These are phyloP conservation scores for Crotalaria pallida DNA, from an alignment of 306 rosid species.

Conservation along the genomic window DNA sequence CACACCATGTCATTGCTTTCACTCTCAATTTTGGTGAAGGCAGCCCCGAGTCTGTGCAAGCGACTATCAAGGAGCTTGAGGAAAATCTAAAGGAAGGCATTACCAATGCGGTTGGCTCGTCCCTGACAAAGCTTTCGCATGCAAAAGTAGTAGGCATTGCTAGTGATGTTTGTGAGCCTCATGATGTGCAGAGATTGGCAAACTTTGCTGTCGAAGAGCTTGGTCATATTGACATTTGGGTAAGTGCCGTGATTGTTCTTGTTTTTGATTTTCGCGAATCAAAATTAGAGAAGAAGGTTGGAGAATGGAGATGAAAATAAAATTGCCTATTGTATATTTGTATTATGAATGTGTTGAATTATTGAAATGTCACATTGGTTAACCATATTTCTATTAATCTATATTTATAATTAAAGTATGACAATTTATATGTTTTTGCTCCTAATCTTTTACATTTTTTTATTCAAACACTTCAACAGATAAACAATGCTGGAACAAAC, in stretches of 20 bases:
- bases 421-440: constrained; percentile 3
- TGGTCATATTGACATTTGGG: constrained; percentile 88
- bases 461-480: constrained; percentile 37
- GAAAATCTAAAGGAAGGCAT: constrained; percentile 75
- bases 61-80: constrained; percentile 75
- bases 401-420: background rate
- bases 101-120: constrained; percentile 44
- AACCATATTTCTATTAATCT: no score
- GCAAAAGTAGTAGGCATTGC: constrained; percentile 86
- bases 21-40: constrained; percentile 34
- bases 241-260: constrained; percentile 29
- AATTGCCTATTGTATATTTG: background rate
- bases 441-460: background rate
- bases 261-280: background rate
- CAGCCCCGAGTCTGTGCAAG: constrained; percentile 75
- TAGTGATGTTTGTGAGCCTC: constrained; percentile 75
- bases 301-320: background rate
- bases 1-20: constrained; percentile 10
- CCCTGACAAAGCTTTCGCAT: constrained; percentile 45
- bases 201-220: constrained; percentile 58
- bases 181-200: constrained; percentile 69
- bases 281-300: background rate
- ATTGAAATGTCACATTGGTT: background rate
- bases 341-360: background rate
- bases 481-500: constrained; percentile 88